These are phyloP conservation scores for Clitopilus hobsonii DNA, from an alignment of 768 basidiomycete species.

Conservation along the genomic window DNA sequence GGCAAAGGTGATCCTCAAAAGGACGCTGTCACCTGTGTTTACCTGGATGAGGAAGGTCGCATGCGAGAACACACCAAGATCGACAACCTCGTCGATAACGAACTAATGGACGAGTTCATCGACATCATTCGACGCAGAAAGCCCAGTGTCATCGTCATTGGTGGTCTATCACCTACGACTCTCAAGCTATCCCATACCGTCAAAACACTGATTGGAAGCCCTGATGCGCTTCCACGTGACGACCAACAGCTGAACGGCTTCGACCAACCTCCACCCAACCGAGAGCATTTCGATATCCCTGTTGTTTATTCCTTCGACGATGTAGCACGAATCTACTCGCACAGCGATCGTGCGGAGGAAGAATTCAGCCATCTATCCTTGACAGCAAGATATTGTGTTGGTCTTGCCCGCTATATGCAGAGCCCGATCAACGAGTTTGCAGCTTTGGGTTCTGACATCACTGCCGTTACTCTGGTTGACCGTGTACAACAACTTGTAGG, in stretches of 20 bases:
- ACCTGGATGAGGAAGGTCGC: conserved; percentile 84
- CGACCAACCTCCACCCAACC: conserved; percentile 20
- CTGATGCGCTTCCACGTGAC: conserved; percentile 16
- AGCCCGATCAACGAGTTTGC: conserved; percentile 94
- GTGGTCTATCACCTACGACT: conserved; percentile 84
- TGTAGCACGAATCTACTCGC: conserved; percentile 90
- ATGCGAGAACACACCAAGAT: conserved; percentile 87
- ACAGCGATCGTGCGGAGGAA: conserved; percentile 76
- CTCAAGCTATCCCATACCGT: conserved; percentile 61
- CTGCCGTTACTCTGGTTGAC: conserved; percentile 79
- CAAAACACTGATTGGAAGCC: conserved; percentile 44
- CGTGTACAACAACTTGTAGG: conserved; percentile 83
- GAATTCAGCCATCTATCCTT: conserved; percentile 79
- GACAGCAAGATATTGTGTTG: conserved; percentile 88
- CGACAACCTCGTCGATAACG: conserved; percentile 76
- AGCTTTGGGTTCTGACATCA: conserved; percentile 80
- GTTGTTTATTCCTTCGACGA: conserved; percentile 87
- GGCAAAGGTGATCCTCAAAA: conserved; percentile 92
- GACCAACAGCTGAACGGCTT: conserved; percentile 20
- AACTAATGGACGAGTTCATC: conserved; percentile 67
- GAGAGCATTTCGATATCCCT: conserved; percentile 53
- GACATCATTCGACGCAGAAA: conserved; percentile 79
- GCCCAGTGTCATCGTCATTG: conserved; percentile 86
- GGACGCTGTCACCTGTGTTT: conserved; percentile 83
- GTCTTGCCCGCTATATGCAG: conserved; percentile 88